phyloP scores from a whole-genome alignment of 2,329 filamentous ascomycete genomes.

The Fusarium marasasianum region DNA sequence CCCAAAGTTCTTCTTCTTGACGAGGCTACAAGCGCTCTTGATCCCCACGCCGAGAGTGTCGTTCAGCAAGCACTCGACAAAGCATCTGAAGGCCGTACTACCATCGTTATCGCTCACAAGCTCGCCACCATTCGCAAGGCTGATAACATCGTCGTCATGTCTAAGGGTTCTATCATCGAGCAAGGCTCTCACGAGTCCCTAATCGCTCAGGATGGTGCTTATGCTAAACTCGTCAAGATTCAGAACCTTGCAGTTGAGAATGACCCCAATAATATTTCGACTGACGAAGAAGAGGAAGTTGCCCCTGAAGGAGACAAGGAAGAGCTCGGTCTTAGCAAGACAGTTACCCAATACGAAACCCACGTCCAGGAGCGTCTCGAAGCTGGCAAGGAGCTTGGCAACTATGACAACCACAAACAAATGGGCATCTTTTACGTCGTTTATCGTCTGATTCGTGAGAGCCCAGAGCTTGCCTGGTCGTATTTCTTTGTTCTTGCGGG shows the following conservation, averaged over 20 bases:
- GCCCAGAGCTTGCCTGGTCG: conserved; percentile 49
- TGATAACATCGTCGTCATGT: conserved; percentile 46
- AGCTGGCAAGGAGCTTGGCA: conserved; percentile 48
- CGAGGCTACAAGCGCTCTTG: conserved; percentile 69
- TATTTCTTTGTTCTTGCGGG: conserved; percentile 48
- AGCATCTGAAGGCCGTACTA: conserved; percentile 65
- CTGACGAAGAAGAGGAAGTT: conserved; percentile 41
- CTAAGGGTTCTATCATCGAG: conserved; percentile 39
- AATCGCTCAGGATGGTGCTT: conserved; percentile 58
- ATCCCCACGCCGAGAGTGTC: conserved; percentile 54
- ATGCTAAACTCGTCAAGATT: conserved; percentile 60
- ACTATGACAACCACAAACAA: conserved; percentile 49
- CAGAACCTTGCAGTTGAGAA: conserved; percentile 49
- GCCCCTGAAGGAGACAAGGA: conserved; percentile 27
- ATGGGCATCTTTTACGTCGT: conserved; percentile 45
- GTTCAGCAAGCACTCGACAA: conserved; percentile 64
- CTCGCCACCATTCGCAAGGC: conserved; percentile 52
- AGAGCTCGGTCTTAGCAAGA: conserved; percentile 38
- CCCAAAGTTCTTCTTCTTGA: conserved; percentile 71
- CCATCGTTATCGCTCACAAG: conserved; percentile 71
- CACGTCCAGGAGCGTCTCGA: conserved; percentile 45
- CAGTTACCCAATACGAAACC: conserved; percentile 46
- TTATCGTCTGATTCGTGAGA: conserved; percentile 49
- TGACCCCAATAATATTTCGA: conserved; percentile 29
- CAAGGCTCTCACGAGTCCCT: conserved; percentile 59